Conservation (phyloP, 2,329 filamentous ascomycete species). For the Macroventuria anomochaeta region DNA sequence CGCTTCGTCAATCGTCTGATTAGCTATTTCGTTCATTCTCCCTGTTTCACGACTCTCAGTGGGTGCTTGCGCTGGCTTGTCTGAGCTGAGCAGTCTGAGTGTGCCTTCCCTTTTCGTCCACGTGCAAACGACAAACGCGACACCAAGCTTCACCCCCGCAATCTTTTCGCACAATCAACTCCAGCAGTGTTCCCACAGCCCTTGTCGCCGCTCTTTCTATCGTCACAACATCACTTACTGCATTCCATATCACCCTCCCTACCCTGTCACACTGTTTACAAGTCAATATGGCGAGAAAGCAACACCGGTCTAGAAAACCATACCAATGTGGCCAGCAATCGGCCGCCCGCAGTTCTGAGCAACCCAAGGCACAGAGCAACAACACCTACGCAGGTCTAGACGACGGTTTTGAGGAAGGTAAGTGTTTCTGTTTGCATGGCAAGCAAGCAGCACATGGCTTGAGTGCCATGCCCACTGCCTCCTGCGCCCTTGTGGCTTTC, state of each 20-base stretch:
- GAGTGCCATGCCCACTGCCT: too few relatives aligned
- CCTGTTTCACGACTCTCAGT: background rate
- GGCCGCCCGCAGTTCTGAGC: background rate
- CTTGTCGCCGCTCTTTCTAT: background rate
- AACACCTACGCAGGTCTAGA: conserved; percentile 22
- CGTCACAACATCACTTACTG: background rate
- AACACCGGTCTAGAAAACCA: background rate
- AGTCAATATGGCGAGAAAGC: conserved; percentile 17
- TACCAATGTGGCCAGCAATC: conserved; percentile 4
- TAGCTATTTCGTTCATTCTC: background rate
- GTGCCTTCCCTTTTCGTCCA: background rate
- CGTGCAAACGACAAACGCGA: conserved; percentile 5
- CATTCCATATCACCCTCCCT: background rate
- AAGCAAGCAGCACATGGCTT: background rate
- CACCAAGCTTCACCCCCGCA: background rate
- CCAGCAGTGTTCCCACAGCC: background rate
- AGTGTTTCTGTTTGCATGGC: conserved; percentile 4
- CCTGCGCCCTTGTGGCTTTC: background rate
- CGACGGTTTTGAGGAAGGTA: conserved; percentile 4
- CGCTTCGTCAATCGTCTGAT: too few relatives aligned
- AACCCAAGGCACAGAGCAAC: background rate
- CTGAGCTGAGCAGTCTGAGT: background rate
- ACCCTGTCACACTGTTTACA: too few relatives aligned
- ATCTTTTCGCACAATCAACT: background rate
- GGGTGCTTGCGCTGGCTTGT: background rate